phyloP scores from a whole-genome alignment of 2,329 filamentous ascomycete genomes.

The Diaporthe amygdali region DNA sequence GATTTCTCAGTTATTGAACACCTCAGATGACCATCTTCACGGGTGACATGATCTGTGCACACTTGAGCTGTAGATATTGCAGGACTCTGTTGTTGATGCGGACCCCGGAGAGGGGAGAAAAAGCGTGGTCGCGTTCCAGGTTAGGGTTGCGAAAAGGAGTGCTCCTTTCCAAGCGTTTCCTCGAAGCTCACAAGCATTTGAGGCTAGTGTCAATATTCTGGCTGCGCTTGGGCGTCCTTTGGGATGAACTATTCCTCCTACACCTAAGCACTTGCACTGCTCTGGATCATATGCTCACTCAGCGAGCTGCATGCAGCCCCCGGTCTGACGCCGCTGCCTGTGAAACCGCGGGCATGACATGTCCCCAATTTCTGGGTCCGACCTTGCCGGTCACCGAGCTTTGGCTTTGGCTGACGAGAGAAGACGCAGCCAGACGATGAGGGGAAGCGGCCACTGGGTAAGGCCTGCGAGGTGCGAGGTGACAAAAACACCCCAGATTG shows the following conservation, averaged over 20 bases:
- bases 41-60: no score
- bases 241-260: background rate
- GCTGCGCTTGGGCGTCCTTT: background rate
- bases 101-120: no score
- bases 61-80: no score
- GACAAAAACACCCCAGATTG: constrained; percentile 3
- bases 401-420: background rate
- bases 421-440: background rate
- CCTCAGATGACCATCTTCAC: no score
- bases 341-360: constrained; percentile 6
- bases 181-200: background rate
- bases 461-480: background rate
- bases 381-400: background rate
- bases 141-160: no score
- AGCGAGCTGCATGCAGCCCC: constrained; percentile 9
- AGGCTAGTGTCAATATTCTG: background rate
- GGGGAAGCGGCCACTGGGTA: no score
- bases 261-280: constrained; percentile 2
- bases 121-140: no score
- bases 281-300: background rate
- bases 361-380: background rate
- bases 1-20: no score
- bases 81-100: no score
- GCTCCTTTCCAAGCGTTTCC: background rate
- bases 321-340: background rate